Evolutionary conservation across 2,329 filamentous ascomycete genomes (phyloP).

Genomic region (Aspergillus fumigatus): DNA sequence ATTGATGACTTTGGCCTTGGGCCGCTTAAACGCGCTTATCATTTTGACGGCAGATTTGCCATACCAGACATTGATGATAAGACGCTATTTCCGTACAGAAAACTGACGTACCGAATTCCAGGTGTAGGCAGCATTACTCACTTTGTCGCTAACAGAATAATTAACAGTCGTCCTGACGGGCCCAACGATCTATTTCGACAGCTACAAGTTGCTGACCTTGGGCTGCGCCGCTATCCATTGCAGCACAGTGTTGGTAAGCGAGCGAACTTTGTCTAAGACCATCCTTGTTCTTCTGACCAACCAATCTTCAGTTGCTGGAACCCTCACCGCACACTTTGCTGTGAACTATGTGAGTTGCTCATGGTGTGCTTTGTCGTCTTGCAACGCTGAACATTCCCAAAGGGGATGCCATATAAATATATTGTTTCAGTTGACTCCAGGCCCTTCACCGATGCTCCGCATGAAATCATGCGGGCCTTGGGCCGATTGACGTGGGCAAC

Average conservation of each 20-base stretch:
- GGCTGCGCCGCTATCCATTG: constrained; percentile 42
- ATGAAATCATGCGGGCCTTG: constrained; percentile 42
- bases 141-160: constrained; percentile 51
- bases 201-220: constrained; percentile 44
- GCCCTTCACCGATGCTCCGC: constrained; percentile 39
- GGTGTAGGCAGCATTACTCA: constrained; percentile 49
- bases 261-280: background rate
- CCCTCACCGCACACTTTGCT: constrained; percentile 44
- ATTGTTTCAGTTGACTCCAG: constrained; percentile 47
- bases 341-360: constrained; percentile 44
- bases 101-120: constrained; percentile 29
- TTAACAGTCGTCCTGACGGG: constrained; percentile 51
- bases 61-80: constrained; percentile 29
- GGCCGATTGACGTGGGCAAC: constrained; percentile 53
- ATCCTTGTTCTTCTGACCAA: background rate
- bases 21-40: constrained; percentile 21
- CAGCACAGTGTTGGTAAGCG: constrained; percentile 30
- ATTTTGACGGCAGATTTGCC: constrained; percentile 22
- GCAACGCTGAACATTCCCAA: constrained; percentile 3
- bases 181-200: constrained; percentile 57
- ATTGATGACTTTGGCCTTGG: constrained; percentile 28
- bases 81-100: constrained; percentile 26
- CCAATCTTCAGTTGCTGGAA: constrained; percentile 27
- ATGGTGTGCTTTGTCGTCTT: background rate
- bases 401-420: constrained; percentile 59